A percentile compares a stretch with the other conserved stretches of the same genome.
phyloP scores from a whole-genome alignment of 2,329 filamentous ascomycete species.

The Pyrenochaeta sp. region DNA sequence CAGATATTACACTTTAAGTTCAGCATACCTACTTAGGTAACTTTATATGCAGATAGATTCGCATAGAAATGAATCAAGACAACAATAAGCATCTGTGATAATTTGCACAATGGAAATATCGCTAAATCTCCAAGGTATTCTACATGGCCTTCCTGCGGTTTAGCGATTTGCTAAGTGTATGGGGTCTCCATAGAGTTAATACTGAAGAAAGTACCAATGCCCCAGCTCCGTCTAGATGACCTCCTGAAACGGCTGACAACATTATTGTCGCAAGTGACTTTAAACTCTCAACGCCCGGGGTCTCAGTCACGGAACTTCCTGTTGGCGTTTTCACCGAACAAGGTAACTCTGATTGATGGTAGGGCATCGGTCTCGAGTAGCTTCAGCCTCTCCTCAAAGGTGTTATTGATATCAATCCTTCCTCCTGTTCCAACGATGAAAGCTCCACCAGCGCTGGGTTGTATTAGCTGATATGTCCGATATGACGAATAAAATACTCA shows the following conservation, averaged over 20 bases:
- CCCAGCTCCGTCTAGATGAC: neutral
- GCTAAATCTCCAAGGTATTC: constrained; percentile 21
- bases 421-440: constrained; percentile 80
- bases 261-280: too few species aligned
- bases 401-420: constrained; percentile 99
- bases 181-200: constrained; percentile 1
- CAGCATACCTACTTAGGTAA: too few species aligned
- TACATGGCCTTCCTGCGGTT: constrained; percentile 14
- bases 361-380: constrained; percentile 85
- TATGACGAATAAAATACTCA: constrained; percentile 58
- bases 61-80: too few species aligned
- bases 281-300: too few species aligned
- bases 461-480: constrained; percentile 14
- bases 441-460: constrained; percentile 79
- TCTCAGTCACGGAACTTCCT: constrained; percentile 90
- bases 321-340: constrained; percentile 96
- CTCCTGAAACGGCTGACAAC: neutral
- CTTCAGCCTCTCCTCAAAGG: constrained; percentile 87
- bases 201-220: constrained; percentile 1
- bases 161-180: constrained; percentile 7
- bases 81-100: constrained; percentile 5
- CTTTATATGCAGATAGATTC: too few species aligned
- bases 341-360: constrained; percentile 80
- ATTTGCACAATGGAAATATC: constrained; percentile 16
- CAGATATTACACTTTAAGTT: too few species aligned